Conservation (phyloP, 345 rosid species). For the Capsella bursapastoris region DNA sequence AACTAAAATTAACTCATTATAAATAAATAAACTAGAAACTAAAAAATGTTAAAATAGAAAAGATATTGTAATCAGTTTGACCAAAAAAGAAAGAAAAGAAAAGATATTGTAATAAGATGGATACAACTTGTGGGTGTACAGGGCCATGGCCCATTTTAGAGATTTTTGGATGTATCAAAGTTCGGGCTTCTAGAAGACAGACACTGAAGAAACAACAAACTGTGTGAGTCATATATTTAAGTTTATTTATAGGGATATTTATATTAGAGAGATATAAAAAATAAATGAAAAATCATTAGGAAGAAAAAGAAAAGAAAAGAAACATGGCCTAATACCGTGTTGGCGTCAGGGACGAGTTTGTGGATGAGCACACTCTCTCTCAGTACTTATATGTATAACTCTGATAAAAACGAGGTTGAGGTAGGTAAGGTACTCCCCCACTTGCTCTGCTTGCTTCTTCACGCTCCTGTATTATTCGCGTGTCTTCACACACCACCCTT, state of each 20-base stretch:
- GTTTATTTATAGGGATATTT: not conserved
- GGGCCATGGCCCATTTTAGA: slow-evolving; percentile 12
- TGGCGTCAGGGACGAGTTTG: slow-evolving; percentile 34
- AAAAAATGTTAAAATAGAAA: too few relatives aligned
- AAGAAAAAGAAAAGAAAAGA: not conserved
- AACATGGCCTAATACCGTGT: slow-evolving; percentile 41
- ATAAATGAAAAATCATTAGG: not conserved
- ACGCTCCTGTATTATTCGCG: slow-evolving; percentile 2
- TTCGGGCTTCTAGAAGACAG: slow-evolving; percentile 33
- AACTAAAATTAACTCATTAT: too few relatives aligned
- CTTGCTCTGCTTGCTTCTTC: slow-evolving; percentile 16
- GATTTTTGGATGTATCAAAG: not conserved
- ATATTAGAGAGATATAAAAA: too few relatives aligned
- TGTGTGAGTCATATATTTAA: not conserved
- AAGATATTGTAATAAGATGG: not conserved
- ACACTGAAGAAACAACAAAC: not conserved
- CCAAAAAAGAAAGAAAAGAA: too few relatives aligned
- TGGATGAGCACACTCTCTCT: slow-evolving; percentile 39
- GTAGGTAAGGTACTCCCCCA: too few relatives aligned
- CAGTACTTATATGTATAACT: not conserved
- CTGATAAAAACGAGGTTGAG: too few relatives aligned
- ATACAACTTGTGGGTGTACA: not conserved
- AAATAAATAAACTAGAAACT: too few relatives aligned
- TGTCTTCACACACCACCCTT: slow-evolving; percentile 3
- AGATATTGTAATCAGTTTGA: too few relatives aligned